Base-by-base conservation (phyloP, 805 yeast genomes). In the Ogataea neopini region DNA sequence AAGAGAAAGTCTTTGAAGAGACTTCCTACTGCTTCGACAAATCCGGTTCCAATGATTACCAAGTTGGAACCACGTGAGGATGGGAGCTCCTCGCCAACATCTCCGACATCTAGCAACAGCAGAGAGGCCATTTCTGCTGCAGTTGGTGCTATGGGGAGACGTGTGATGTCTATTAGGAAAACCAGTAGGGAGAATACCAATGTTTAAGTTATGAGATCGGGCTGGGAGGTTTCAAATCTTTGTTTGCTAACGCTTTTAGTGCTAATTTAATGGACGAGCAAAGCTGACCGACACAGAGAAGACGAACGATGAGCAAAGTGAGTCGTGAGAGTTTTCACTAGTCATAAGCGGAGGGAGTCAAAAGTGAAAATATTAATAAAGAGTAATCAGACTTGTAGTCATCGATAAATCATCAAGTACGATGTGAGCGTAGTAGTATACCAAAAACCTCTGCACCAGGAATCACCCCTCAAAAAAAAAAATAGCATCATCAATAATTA, bases 11-110 rank as follows among this genome's bases (percentile, higher is more conserved):
- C 59, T 3, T 18, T 51, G n/a, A 62, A 60, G 32, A 52, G 54
- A 25, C 45, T 45, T 3, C 58, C 56, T 13, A 59, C 62, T 3
- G 51, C 57, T 3, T 50, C 61, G 14, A 60, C 61, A 2, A 54
- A 56, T 41, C 62, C 63, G 10, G 62, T 54, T 6, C 69, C 69
- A 1, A 59, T 59, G 56, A 62, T 66, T 14, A 66, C 70, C 4
- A 63, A 48, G 22, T 44, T 66, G 13, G 69, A 63, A 38, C 47
- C 36, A 14, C 47, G 47, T 4, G 59, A 54, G 10, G 43, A 40
- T 25, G 32, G 35, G 10, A 34, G 41, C 25, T 26, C 37, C 8
- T 43, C 50, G 6, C 47, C 50, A 6, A 22, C 53, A 13, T 44
- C 53, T 11, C 47, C 49, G 8, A 40, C 45, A 9, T 33, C 49